Conservation (phyloP, 2,329 filamentous ascomycete genomes). For the Fusarium tanahbumbuense region DNA sequence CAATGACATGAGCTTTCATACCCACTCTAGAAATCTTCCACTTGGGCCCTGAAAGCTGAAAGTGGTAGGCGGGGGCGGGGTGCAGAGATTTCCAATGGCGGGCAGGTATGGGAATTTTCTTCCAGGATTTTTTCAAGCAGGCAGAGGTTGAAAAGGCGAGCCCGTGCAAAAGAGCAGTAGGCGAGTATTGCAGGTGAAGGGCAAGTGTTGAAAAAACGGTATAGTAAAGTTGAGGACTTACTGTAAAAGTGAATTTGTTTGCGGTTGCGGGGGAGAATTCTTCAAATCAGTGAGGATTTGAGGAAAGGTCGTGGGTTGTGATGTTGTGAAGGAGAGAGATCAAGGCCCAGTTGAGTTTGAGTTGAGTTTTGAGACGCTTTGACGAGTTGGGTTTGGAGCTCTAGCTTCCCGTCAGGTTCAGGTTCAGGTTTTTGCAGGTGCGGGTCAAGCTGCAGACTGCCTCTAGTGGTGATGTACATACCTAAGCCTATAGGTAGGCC, state of each 20-base stretch:
- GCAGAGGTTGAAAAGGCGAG: slow-evolving; percentile 16
- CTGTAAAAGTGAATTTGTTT: slow-evolving; percentile 16
- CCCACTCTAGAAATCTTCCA: slow-evolving; percentile 18
- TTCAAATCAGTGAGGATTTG: slow-evolving; percentile 21
- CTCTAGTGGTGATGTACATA: slow-evolving; percentile 25
- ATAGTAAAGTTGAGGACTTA: slow-evolving; percentile 10
- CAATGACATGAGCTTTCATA: slow-evolving; percentile 18
- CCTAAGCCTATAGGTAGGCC: slow-evolving; percentile 22
- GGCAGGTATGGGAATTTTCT: slow-evolving; percentile 29
- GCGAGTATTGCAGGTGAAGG: neutral
- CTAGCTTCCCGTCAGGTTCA: neutral
- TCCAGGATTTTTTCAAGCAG: slow-evolving; percentile 27
- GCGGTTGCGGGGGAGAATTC: slow-evolving; percentile 10
- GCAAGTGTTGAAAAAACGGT: neutral
- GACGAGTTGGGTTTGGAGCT: slow-evolving; percentile 37
- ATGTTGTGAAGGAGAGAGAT: slow-evolving; percentile 32
- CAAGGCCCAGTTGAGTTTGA: slow-evolving; percentile 8
- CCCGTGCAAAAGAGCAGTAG: slow-evolving; percentile 1
- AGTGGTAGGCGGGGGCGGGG: slow-evolving; percentile 48
- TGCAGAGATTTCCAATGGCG: slow-evolving; percentile 46
- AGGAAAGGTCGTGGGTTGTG: slow-evolving; percentile 32
- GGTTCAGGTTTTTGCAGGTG: slow-evolving; percentile 34
- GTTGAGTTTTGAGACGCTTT: slow-evolving; percentile 35
- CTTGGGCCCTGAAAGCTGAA: slow-evolving; percentile 32
- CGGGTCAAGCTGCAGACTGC: slow-evolving; percentile 35